Base-by-base conservation (phyloP, 129 eudicot species). In the Artemisia annua region DNA sequence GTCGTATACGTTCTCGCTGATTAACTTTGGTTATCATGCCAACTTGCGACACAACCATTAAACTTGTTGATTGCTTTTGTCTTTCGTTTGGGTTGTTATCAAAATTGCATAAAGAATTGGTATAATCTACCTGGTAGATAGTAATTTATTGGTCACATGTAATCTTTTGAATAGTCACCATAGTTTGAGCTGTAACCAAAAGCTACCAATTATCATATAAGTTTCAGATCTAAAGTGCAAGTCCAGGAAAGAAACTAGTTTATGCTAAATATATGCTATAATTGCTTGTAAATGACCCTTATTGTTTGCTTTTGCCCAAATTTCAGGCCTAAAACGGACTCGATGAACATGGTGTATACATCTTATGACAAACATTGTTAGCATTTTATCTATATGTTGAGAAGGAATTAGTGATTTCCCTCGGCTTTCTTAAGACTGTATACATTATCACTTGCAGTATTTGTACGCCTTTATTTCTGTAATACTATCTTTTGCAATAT, bases 251-350 rank as follows among this genome's bases (percentile, higher is more conserved):
- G 10, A 54, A 16, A 56, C 19, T 56, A 11, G 11, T 17, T 61
- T 18, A 26, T 14, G 16, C 11, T 7, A 62, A 20, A 7, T 39
- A 39, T 39, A 39, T 39, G 46, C 16, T 20, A 26, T 11, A 56
- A 58, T 5, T 58, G 44, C 30, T 43, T 16, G 7, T 66, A 43
- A 17, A 14, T 43, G 54, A 66, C 2, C 35, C 11, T 1, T 44
- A 2, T 43, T 18, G 17, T 66, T 17, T 5, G 24, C n/a, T 66
- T 9, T 46, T n/a, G 13, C 19, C 20, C 39, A 66, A 44, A 11
- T 66, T 66, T 19, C 70, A 66, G 70, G 70, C 70, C 22, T 66
- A 66, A 39, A 66, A 66, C 16, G 70, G 70, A 66, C 28, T 39
- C 50, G 11, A 66, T 16, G 32, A 20, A 19, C 48, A 66, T 44